phyloP scores from a whole-genome alignment of 1,284 basidiomycete species.

The Irpex sp. region DNA sequence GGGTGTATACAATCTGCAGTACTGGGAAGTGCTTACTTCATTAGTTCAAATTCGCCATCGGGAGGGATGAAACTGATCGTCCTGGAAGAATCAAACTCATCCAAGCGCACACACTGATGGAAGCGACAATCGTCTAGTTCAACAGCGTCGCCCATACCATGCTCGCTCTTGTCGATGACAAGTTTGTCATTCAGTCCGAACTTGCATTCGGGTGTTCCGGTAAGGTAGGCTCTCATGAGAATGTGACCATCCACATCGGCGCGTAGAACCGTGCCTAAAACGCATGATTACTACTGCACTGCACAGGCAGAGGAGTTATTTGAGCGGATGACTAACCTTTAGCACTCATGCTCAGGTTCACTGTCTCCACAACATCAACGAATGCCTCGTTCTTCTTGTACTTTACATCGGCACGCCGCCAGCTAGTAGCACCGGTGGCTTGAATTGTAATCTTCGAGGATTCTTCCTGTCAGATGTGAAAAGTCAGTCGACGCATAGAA shows the following conservation, averaged over 20 bases:
- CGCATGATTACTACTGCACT: not conserved
- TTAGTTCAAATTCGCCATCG: conserved; percentile 98
- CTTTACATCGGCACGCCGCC: conserved; percentile 92
- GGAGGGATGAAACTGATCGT: conserved; percentile 97
- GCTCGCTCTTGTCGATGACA: conserved; percentile 86
- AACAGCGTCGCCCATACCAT: conserved; percentile 71
- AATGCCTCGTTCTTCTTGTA: conserved; percentile 99
- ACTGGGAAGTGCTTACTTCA: conserved; percentile 58
- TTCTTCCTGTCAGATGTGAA: conserved; percentile 66
- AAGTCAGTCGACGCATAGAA: conserved; percentile 4
- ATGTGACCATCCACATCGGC: conserved; percentile 99
- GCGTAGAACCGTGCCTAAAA: conserved; percentile 83
- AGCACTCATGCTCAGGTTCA: conserved; percentile 95
- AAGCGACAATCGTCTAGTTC: conserved; percentile 98
- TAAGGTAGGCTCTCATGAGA: conserved; percentile 95
- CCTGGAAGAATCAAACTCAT: conserved; percentile 90
- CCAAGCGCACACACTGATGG: conserved; percentile 95
- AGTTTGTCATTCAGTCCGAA: conserved; percentile 98
- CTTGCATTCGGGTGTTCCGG: conserved; percentile 96
- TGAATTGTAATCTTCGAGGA: conserved; percentile 95
- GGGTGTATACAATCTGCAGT: conserved; percentile 8
- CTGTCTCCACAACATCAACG: conserved; percentile 95
- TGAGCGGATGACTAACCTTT: conserved; percentile 57
- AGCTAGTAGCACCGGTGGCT: conserved; percentile 92
- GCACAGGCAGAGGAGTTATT: not conserved